Base-by-base conservation (phyloP, 306 rosid genomes). In the Senna siamea region DNA sequence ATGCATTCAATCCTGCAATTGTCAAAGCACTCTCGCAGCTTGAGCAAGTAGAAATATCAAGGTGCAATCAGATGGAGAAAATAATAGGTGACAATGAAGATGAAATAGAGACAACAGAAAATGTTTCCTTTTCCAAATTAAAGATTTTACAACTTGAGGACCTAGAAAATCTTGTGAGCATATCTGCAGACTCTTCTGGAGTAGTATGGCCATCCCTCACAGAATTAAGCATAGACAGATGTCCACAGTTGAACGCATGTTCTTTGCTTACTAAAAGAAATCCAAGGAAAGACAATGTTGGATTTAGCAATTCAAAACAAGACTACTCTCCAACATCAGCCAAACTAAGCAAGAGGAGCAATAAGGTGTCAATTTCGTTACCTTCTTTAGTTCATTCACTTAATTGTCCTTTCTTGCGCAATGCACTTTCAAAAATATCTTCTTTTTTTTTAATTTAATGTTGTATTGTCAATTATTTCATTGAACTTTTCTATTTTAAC, bases 1-100 rank as follows among this genome's bases (percentile, higher is more conserved):
- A 74, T 23, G 18, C 51, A 13, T 63, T 62, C 43, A 20, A 53
- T 20, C 17, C 34, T 11, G 63, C 6, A 20, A 63, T 52, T 63
- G 54, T 26, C 56, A 23, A 11, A 51, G 53, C 43, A 63, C 66
- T 52, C 13, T 9, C 1, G 3, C 28, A 74, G 13, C 72, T 74
- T 51, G 64, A 63, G 71, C 2, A 0, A 14, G 10, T 74, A 14
- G 0, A 15, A 0, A 17, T 74, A 37, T 0, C 0, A 0, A 5
- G 0, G 0, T 74, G 78, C 10, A 0, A 9, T 0, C 5, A 4
- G 15, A 52, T 75, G 1, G 38, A 12, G 37, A 66, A 37, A 40
- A 10, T 47, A 11, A 18, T 41, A 28, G 60, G 2, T 8, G 50
- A 18, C 0, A 10, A 0, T 7, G 34, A 15, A 1, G 7, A 55